These are phyloP conservation scores for Eucalyptus lansdowneana DNA, from an alignment of 345 rosid genomes.

Conservation along the genomic window DNA sequence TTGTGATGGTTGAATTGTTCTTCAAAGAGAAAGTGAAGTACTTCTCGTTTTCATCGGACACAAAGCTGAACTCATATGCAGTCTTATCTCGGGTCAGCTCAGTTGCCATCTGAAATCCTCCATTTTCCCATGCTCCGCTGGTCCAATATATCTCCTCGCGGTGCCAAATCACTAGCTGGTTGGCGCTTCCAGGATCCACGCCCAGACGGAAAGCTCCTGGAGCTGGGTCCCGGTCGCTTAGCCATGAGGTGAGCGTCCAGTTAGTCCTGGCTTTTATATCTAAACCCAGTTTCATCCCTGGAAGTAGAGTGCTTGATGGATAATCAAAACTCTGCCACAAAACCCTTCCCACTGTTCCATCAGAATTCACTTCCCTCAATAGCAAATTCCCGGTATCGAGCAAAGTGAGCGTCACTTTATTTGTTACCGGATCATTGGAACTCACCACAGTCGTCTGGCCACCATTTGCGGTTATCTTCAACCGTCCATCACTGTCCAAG, in stretches of 20 bases:
- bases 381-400: slow-evolving; percentile 43
- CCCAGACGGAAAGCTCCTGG: slow-evolving; percentile 57
- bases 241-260: slow-evolving; percentile 38
- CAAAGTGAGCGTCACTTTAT: slow-evolving; percentile 21
- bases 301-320: slow-evolving; percentile 36
- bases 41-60: slow-evolving; percentile 12
- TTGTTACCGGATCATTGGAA: slow-evolving; percentile 1
- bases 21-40: slow-evolving; percentile 35
- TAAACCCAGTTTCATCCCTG: slow-evolving; percentile 60
- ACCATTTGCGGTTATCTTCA: slow-evolving; percentile 27
- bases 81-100: slow-evolving; percentile 8
- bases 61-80: slow-evolving; percentile 25
- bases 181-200: slow-evolving; percentile 21
- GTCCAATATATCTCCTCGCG: slow-evolving; percentile 37
- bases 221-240: slow-evolving; percentile 22
- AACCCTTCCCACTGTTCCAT: slow-evolving; percentile 18
- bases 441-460: slow-evolving; percentile 15
- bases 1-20: slow-evolving; percentile 14
- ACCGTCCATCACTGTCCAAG: slow-evolving; percentile 20
- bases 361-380: slow-evolving; percentile 4
- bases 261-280: slow-evolving; percentile 29
- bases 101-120: slow-evolving; percentile 20
- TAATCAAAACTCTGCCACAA: slow-evolving; percentile 63
- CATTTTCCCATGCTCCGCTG: slow-evolving; percentile 33
- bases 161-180: slow-evolving; percentile 41